Conservation (phyloP, 2,329 filamentous ascomycete genomes). For the Alternaria metachromatica region DNA sequence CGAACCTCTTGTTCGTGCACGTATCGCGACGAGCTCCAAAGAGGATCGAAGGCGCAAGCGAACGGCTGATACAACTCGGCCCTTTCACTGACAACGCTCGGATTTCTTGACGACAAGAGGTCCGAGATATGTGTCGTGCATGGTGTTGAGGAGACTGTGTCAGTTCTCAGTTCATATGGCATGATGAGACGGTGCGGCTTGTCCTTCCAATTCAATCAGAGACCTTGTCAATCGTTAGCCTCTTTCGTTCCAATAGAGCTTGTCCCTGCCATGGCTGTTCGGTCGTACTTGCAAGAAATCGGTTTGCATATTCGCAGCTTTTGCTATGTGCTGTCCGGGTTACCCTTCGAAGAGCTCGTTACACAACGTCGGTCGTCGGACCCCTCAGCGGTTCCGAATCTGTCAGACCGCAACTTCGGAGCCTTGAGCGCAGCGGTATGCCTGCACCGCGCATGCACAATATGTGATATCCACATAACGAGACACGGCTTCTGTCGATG, state of each 20-base stretch:
- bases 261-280: neutral
- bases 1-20: neutral
- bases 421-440: neutral
- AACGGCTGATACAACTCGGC: slow-evolving; percentile 6
- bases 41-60: neutral
- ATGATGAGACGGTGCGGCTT: neutral
- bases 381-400: neutral
- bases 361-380: neutral
- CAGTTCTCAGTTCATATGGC: neutral
- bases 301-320: neutral
- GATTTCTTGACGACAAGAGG: neutral
- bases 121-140: neutral
- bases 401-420: slow-evolving; percentile 6
- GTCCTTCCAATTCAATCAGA: neutral
- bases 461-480: slow-evolving; percentile 2
- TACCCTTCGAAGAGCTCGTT: neutral
- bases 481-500: slow-evolving; percentile 3
- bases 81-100: neutral
- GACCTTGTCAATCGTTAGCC: neutral
- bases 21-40: neutral
- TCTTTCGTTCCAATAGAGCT: neutral
- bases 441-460: neutral
- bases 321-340: neutral
- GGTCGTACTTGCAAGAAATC: neutral
- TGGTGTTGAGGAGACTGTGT: neutral